Evolutionary conservation across 2,329 filamentous ascomycete species (phyloP), one percentile per base, ranked within the genome.

Genomic region (Cucurbitaria berberidis): DNA sequence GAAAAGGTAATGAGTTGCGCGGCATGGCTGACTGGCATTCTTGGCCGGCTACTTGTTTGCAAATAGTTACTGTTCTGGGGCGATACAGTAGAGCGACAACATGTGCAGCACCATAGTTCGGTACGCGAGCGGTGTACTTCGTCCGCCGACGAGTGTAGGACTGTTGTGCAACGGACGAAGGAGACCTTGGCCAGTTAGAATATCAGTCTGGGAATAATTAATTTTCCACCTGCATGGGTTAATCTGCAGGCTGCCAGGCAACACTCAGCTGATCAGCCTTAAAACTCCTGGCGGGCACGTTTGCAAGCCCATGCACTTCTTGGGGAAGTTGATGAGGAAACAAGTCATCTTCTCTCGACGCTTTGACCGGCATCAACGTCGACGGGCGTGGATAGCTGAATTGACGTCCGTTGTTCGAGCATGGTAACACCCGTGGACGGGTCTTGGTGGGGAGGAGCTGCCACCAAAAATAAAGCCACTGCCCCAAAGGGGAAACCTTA

Each of bases 231-330:
- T 41, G 45, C 44, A 48, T 53, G 41, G 30, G 47, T 53, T 41
- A 24, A 48, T 21, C 36, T 43, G 51, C 45, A 59, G 46, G 30
- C 43, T 19, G 32, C 49, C 50, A 59, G 53, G 57, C 51, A 55
- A 46, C 53, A 55, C 51, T 68, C 60, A 65, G 65, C 63, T 63
- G 54, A 62, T 69, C 64, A 70, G 67, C 66, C 53, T 53, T 44
- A 52, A 48, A 34, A 30, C 42, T 48, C 39, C 18, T 39, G 45
- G 49, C 47, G 35, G 39, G 30, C 21, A 24, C 10, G 13, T n/a
- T 11, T 27, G 42, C 29, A 22, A 42, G 52, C 52, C 52, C 54
- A 54, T 48, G 42, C 45, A 26, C 43, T 51, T 26, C 30, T 48
- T 56, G 49, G 42, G 55, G 56, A 56, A 49, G 53, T 46, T 57